Base-by-base conservation (phyloP, 2,329 filamentous ascomycete genomes). In the Podosphaera leucotricha region DNA sequence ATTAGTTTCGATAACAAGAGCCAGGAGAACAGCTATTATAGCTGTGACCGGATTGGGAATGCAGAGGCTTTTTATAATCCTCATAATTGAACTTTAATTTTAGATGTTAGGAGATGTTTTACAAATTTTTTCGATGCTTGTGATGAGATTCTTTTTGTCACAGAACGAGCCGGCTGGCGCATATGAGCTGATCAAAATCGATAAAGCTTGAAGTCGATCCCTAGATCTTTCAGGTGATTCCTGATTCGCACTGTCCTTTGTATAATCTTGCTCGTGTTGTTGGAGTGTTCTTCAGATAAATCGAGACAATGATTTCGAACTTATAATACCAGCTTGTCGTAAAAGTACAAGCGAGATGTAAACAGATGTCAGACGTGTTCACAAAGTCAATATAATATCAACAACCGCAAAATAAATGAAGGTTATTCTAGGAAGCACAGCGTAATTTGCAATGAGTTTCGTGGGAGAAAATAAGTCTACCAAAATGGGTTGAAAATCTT, bases 1-100 rank as follows among this genome's bases (percentile, higher is more conserved):
- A 52, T 69, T 19, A 16, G 40, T 35, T 24, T 47, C 39, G 18
- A 19, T 6, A 4, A 41, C 13, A 13, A 48, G n/a, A 22, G 43
- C 19, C 15, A 44, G 20, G n/a, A 43, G 47, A 39, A 41, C 44
- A 28, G 37, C 30, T 35, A 39, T 44, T 6, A 33, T 11, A 3
- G 28, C 8, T 13, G 15, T n/a, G 28, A 33, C 11, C 10, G 28
- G 4, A n/a, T 33, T 33, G 28, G 28, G 28, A 33, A 33, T 7
- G 8, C 8, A 13, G 4, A 33, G 8, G 10, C 15, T 7, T 33
- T 11, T 6, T 13, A 33, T 7, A 13, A 3, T 33, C 8, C 4
- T 33, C 15, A n/a, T 33, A 6, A 13, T 33, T 6, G 28, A 33
- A n/a, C n/a, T n/a, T n/a, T n/a, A n/a, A n/a, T n/a, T n/a, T n/a